Conservation (phyloP, 1,284 basidiomycete genomes). For the Trichosporon sp. region DNA sequence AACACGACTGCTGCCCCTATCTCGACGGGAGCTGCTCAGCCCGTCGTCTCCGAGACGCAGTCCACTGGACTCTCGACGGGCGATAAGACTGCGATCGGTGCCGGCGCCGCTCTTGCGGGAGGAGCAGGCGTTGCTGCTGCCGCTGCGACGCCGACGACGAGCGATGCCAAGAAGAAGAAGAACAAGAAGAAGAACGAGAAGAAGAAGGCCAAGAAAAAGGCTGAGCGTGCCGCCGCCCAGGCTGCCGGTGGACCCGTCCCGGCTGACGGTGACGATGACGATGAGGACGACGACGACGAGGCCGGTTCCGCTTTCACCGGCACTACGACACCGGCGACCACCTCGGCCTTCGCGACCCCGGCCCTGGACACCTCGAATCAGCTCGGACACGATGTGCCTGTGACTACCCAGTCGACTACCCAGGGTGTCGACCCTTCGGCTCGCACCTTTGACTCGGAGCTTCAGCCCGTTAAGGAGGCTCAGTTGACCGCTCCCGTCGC, state of each 20-base stretch:
- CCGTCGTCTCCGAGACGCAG: neutral
- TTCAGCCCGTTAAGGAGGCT: neutral
- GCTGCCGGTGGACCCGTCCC: neutral
- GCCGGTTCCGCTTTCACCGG: neutral
- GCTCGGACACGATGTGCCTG: conserved; percentile 18
- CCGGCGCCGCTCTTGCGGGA: conserved; percentile 19
- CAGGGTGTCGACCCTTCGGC: neutral
- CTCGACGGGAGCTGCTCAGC: neutral
- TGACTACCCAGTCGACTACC: neutral
- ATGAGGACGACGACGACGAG: conserved; percentile 6
- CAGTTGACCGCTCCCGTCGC: neutral
- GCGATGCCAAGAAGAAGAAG: conserved; percentile 18
- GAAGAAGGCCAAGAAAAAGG: conserved; percentile 28
- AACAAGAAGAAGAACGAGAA: conserved; percentile 25
- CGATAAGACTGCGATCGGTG: conserved; percentile 15
- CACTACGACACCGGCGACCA: conserved; percentile 15
- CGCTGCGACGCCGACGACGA: conserved; percentile 21
- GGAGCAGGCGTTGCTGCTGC: conserved; percentile 18
- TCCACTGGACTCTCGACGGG: neutral
- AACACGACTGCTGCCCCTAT: neutral
- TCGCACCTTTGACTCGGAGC: neutral
- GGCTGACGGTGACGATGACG: conserved; percentile 17
- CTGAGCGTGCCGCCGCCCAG: conserved; percentile 4
- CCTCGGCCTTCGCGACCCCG: conserved; percentile 21
- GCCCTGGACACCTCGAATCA: conserved; percentile 15